These are phyloP conservation scores for Ananas comosus DNA, from an alignment of 176 grass and related monocot genomes.

Conservation along the genomic window DNA sequence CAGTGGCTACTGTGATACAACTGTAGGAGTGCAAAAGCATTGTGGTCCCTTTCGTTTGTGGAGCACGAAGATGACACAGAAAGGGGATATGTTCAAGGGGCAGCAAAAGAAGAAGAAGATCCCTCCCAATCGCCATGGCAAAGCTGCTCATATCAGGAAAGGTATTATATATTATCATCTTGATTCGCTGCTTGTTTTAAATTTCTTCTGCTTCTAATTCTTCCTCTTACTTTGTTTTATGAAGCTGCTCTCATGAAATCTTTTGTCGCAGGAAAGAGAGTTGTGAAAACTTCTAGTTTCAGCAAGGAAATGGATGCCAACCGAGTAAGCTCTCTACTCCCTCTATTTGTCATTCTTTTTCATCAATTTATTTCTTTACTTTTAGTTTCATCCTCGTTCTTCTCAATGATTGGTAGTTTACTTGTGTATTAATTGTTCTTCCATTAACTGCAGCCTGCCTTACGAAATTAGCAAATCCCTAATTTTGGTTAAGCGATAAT, in stretches of 20 bases:
- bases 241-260: background rate
- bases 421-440: no score
- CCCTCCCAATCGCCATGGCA: conserved; percentile 85
- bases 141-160: conserved; percentile 56
- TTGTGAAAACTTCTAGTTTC: conserved; percentile 47
- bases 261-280: conserved; percentile 53
- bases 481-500: no score
- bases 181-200: background rate
- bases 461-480: no score
- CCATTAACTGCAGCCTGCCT: no score
- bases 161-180: conserved; percentile 19
- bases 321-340: conserved; percentile 27
- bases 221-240: background rate
- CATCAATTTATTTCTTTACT: no score
- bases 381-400: no score
- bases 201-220: background rate
- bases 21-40: no score
- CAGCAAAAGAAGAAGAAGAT: conserved; percentile 65
- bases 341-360: no score
- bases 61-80: conserved; percentile 71
- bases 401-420: no score
- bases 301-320: conserved; percentile 66
- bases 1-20: no score
- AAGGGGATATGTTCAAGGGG: conserved; percentile 79
- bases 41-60: no score